Evolutionary conservation across 2,329 filamentous ascomycete genomes (phyloP).

Genomic region (Helotiales sp.): DNA sequence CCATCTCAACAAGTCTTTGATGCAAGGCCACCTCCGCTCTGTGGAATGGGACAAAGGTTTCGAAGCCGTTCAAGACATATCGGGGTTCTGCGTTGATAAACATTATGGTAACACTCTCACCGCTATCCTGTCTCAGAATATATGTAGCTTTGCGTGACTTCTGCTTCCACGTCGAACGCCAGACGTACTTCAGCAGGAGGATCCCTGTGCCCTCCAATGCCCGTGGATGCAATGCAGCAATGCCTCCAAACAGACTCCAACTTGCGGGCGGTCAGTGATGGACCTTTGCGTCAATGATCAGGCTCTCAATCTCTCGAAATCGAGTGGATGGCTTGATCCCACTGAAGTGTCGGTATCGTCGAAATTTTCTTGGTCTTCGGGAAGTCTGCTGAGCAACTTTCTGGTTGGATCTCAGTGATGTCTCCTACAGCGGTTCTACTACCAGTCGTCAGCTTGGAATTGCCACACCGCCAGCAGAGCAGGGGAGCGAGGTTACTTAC

Average conservation of each 20-base stretch:
- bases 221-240: slow-evolving; percentile 32
- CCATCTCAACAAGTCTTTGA: slow-evolving; percentile 40
- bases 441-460: slow-evolving; percentile 25
- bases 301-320: not conserved
- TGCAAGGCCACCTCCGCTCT: slow-evolving; percentile 31
- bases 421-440: not conserved
- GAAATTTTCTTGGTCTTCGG: not conserved
- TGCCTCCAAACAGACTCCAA: slow-evolving; percentile 21
- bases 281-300: not conserved
- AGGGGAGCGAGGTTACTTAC: slow-evolving; percentile 26
- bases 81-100: slow-evolving; percentile 41
- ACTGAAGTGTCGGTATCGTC: not conserved
- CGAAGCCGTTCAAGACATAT: slow-evolving; percentile 38
- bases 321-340: not conserved
- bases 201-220: slow-evolving; percentile 22
- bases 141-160: slow-evolving; percentile 35
- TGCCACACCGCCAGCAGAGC: slow-evolving; percentile 32
- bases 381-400: not conserved
- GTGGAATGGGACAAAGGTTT: slow-evolving; percentile 37
- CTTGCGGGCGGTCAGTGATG: slow-evolving; percentile 18
- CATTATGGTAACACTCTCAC: slow-evolving; percentile 40
- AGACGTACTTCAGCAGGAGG: slow-evolving; percentile 31
- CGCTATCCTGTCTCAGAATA: slow-evolving; percentile 32
- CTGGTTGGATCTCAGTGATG: not conserved
- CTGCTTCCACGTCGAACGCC: slow-evolving; percentile 30